A percentile compares a stretch with the other conserved stretches of the same genome.
Conservation (phyloP, 176 grass and related monocot genomes). For the Areca catechu region DNA sequence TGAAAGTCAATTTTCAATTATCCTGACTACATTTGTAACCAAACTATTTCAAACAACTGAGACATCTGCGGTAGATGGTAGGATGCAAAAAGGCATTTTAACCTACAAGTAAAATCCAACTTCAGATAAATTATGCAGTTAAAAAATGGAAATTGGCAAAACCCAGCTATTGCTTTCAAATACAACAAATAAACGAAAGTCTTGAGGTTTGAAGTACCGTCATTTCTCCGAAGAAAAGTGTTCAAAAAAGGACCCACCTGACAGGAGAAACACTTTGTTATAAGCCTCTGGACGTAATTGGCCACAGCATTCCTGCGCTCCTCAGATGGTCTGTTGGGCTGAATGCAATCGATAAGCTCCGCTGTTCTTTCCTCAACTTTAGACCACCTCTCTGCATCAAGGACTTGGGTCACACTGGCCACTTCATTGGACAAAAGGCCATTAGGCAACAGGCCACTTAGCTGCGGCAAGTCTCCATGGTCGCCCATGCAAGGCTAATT, state of each 20-base stretch:
- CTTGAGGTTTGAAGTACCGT: neutral
- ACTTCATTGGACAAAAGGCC: slow-evolving; percentile 61
- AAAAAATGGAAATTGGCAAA: too few relatives aligned
- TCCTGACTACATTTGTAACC: too few relatives aligned
- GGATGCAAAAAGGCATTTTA: too few relatives aligned
- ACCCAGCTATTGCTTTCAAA: too few relatives aligned
- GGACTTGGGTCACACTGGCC: slow-evolving; percentile 29
- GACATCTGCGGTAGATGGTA: too few relatives aligned
- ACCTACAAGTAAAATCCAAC: too few relatives aligned
- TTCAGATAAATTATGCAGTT: too few relatives aligned
- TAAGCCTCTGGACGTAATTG: slow-evolving; percentile 56
- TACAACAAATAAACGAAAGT: neutral
- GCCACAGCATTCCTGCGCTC: slow-evolving; percentile 50
- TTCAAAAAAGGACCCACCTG: slow-evolving; percentile 25
- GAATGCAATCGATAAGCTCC: slow-evolving; percentile 64
- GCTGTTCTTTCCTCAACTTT: slow-evolving; percentile 50
- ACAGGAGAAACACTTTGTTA: slow-evolving; percentile 68
- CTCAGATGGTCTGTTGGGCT: slow-evolving; percentile 68
- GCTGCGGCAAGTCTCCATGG: slow-evolving; percentile 19
- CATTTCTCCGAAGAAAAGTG: too few relatives aligned
- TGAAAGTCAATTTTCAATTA: too few relatives aligned
- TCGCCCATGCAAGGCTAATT: slow-evolving; percentile 7
- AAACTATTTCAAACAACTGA: too few relatives aligned
- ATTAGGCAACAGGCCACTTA: slow-evolving; percentile 45
- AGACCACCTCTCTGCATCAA: slow-evolving; percentile 55